Percentiles rank a stretch among this genome's conserved stretches.
phyloP scores from a whole-genome alignment of 1,284 basidiomycete species.

The Ustilago loliicola region DNA sequence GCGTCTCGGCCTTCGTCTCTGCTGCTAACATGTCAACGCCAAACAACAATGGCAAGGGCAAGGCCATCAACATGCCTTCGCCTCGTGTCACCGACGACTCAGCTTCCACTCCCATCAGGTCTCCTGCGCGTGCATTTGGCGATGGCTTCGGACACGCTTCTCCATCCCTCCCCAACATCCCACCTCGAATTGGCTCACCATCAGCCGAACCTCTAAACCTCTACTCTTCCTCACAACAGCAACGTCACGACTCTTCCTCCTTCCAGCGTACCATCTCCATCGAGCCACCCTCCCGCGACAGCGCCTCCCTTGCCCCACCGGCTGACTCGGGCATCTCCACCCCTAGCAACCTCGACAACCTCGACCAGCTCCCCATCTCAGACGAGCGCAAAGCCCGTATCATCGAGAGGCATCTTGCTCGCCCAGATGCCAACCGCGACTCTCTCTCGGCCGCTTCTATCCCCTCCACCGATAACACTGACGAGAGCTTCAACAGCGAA shows the following conservation, averaged over 20 bases:
- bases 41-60: constrained; percentile 42
- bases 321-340: constrained; percentile 51
- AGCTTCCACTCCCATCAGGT: constrained; percentile 36
- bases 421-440: constrained; percentile 42
- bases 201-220: constrained; percentile 41
- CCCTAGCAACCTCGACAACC: constrained; percentile 54
- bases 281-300: constrained; percentile 47
- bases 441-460: constrained; percentile 50
- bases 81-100: constrained; percentile 11
- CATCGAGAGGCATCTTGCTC: constrained; percentile 58
- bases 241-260: constrained; percentile 40
- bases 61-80: constrained; percentile 29
- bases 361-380: constrained; percentile 60
- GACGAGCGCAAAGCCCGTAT: constrained; percentile 65
- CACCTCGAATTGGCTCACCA: constrained; percentile 53
- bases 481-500: constrained; percentile 24
- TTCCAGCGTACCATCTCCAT: constrained; percentile 25
- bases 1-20: neutral
- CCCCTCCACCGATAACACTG: constrained; percentile 33
- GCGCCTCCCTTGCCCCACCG: constrained; percentile 44
- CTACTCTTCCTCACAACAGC: constrained; percentile 46
- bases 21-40: constrained; percentile 38
- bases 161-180: constrained; percentile 56
- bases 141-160: constrained; percentile 36
- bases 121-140: constrained; percentile 37